A percentile compares a stretch with the other conserved stretches of the same genome.
phyloP scores from a whole-genome alignment of 1,284 basidiomycete species.

The Cutaneotrichosporon spelunceum region DNA sequence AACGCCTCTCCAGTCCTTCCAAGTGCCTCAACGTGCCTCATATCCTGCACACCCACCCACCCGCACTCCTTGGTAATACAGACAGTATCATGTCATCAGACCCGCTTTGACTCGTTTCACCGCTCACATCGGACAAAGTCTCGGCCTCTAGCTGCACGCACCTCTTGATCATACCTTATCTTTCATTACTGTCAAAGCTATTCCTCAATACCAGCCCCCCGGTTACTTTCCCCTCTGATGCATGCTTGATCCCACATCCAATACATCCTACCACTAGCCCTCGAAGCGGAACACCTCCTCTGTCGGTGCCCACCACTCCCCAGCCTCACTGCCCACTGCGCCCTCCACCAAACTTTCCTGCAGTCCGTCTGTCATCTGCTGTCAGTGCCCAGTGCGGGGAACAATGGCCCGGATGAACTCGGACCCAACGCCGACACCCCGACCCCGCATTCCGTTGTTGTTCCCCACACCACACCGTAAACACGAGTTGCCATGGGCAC shows the following conservation, averaged over 20 bases:
- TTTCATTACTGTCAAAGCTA: no score
- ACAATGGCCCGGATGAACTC: constrained; percentile 5
- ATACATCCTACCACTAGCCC: constrained; percentile 27
- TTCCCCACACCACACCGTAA: not conserved
- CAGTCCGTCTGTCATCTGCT: constrained; percentile 62
- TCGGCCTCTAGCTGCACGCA: no score
- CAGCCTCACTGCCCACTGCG: constrained; percentile 64
- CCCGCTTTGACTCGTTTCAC: not conserved
- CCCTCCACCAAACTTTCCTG: constrained; percentile 69
- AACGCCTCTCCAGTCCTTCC: not conserved
- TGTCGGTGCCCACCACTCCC: constrained; percentile 67
- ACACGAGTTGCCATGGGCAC: no score
- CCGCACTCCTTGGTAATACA: no score
- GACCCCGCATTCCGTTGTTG: not conserved
- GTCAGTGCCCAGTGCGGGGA: constrained; percentile 6
- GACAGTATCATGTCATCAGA: no score
- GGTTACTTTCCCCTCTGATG: not conserved
- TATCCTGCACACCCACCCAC: no score
- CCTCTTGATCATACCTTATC: no score
- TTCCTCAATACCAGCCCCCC: no score
- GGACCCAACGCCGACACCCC: not conserved
- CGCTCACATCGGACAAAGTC: not conserved
- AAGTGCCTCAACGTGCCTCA: no score
- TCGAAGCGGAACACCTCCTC: constrained; percentile 74
- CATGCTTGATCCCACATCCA: not conserved